These are phyloP conservation scores for Pelargonium nanum DNA, from an alignment of 345 rosid genomes.

Conservation along the genomic window DNA sequence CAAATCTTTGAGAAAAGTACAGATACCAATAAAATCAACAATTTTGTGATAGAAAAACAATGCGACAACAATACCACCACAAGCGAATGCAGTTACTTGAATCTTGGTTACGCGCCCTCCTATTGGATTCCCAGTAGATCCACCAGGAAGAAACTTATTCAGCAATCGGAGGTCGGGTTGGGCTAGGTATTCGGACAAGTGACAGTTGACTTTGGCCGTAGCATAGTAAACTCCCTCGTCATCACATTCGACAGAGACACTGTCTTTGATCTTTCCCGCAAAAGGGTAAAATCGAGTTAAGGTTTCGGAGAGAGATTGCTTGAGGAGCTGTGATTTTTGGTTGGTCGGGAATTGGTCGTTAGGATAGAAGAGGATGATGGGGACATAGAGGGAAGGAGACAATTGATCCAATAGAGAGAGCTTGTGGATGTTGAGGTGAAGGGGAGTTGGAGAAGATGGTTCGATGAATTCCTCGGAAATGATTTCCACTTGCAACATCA, in stretches of 20 bases:
- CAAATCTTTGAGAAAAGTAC: slow-evolving; percentile 11
- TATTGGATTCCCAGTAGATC: neutral
- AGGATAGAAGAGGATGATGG: slow-evolving; percentile 26
- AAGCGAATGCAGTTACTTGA: slow-evolving; percentile 7
- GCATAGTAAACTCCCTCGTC: slow-evolving; percentile 22
- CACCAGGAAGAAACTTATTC: neutral
- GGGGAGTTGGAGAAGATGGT: slow-evolving; percentile 23
- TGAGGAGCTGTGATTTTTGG: slow-evolving; percentile 10
- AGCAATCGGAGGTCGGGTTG: neutral
- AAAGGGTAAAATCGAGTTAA: slow-evolving; percentile 27
- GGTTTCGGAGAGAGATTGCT: slow-evolving; percentile 25
- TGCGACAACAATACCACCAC: slow-evolving; percentile 3
- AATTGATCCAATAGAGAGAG: slow-evolving; percentile 21
- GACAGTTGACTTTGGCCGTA: slow-evolving; percentile 15
- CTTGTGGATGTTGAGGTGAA: slow-evolving; percentile 13
- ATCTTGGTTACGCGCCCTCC: neutral
- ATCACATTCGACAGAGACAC: slow-evolving; percentile 20
- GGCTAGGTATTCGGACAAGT: slow-evolving; percentile 6
- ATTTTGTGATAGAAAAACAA: neutral
- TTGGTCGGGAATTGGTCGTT: neutral
- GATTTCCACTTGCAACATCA: too few relatives aligned
- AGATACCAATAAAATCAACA: neutral
- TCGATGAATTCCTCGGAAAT: slow-evolving; percentile 15
- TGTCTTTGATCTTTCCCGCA: slow-evolving; percentile 23
- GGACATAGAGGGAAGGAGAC: slow-evolving; percentile 18